phyloP scores from a whole-genome alignment of 805 yeast species.

The Metschnikowia continentalis region DNA sequence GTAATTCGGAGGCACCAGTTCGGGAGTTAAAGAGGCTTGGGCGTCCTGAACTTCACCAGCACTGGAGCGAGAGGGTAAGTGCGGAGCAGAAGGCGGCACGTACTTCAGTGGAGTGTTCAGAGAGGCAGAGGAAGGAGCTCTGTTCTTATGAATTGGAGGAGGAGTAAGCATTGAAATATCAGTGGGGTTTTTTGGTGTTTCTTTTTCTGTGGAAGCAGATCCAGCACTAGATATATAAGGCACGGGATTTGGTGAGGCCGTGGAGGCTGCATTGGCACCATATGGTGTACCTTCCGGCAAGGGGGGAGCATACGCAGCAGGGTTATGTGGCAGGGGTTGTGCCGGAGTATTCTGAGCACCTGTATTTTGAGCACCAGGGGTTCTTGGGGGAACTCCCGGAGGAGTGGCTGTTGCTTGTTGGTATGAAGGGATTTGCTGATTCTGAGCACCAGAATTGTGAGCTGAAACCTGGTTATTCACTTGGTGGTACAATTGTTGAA shows the following conservation, averaged over 20 bases:
- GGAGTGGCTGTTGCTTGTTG: slow-evolving; percentile 1
- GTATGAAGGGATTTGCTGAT: neutral
- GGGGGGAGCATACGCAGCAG: too few relatives aligned
- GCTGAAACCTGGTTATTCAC: neutral
- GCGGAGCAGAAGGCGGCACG: neutral
- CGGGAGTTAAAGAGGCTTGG: neutral
- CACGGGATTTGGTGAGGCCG: too few relatives aligned
- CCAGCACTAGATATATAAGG: neutral
- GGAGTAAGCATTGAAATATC: slow-evolving; percentile 39
- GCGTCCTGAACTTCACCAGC: neutral
- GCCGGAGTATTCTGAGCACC: too few relatives aligned
- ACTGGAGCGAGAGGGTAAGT: slow-evolving; percentile 6
- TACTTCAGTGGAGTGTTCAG: neutral
- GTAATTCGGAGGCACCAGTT: slow-evolving; percentile 3
- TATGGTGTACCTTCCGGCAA: too few relatives aligned
- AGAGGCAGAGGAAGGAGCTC: neutral
- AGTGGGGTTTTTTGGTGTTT: slow-evolving; percentile 21
- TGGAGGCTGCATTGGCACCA: too few relatives aligned
- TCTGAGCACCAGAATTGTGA: neutral
- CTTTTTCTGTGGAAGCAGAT: neutral
- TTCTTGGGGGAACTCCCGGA: slow-evolving; percentile 2
- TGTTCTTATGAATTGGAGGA: slow-evolving; percentile 35
- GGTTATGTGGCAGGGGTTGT: too few relatives aligned
- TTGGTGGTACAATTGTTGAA: neutral
- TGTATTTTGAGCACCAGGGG: neutral